phyloP scores from a whole-genome alignment of 2,329 filamentous ascomycete genomes.

The Trichophyton mentagrophytes region DNA sequence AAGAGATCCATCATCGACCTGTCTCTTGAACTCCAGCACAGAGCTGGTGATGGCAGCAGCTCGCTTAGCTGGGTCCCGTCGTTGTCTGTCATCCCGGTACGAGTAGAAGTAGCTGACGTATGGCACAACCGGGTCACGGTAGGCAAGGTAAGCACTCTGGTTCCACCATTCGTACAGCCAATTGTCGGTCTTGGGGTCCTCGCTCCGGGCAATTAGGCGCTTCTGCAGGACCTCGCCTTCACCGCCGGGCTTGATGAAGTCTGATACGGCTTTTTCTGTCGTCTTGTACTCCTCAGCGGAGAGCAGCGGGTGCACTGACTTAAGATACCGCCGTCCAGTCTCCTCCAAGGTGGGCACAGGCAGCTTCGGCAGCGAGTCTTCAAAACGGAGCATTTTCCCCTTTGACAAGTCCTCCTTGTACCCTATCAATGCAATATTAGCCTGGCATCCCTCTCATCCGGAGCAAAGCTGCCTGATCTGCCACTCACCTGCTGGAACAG shows the following conservation, averaged over 20 bases:
- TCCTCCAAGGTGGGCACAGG: slow-evolving; percentile 53
- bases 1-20: slow-evolving; percentile 67
- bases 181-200: slow-evolving; percentile 72
- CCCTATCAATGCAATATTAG: slow-evolving; percentile 30
- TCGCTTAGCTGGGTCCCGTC: slow-evolving; percentile 79
- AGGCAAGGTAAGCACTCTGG: slow-evolving; percentile 76
- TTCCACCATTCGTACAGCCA: slow-evolving; percentile 99
- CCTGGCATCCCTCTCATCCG: background rate
- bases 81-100: slow-evolving; percentile 79
- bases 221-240: slow-evolving; percentile 75
- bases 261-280: slow-evolving; percentile 68
- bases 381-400: slow-evolving; percentile 53
- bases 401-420: slow-evolving; percentile 53
- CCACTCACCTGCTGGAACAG: slow-evolving; percentile 34
- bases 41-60: slow-evolving; percentile 81
- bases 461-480: background rate
- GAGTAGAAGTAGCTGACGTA: slow-evolving; percentile 99
- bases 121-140: slow-evolving; percentile 89
- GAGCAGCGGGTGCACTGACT: slow-evolving; percentile 52
- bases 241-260: slow-evolving; percentile 79
- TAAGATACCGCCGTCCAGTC: slow-evolving; percentile 51
- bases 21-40: slow-evolving; percentile 83
- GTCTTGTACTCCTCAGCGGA: slow-evolving; percentile 45
- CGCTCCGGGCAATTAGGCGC: slow-evolving; percentile 64
- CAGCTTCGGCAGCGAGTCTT: slow-evolving; percentile 50